Evolutionary conservation across 306 rosid genomes (phyloP).

Genomic region (Parietaria judaica): DNA sequence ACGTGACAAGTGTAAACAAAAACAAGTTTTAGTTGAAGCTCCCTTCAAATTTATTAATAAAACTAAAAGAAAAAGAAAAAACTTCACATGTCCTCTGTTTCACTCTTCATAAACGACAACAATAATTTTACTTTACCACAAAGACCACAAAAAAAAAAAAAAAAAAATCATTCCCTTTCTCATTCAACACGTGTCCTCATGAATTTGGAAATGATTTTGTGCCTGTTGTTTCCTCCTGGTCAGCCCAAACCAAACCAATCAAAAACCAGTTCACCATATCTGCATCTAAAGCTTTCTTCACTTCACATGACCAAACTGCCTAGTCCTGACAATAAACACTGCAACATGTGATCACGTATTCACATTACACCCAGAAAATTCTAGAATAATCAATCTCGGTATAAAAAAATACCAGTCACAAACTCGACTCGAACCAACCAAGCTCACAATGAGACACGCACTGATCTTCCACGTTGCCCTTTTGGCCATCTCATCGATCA

Average conservation of each 20-base stretch:
- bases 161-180: background rate
- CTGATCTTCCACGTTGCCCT: constrained; percentile 4
- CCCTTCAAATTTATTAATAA: background rate
- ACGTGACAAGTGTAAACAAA: background rate
- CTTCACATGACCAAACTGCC: constrained; percentile 8
- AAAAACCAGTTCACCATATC: constrained; percentile 7
- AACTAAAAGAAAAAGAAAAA: background rate
- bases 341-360: too few relatives aligned
- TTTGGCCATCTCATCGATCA: constrained; percentile 3
- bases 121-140: background rate
- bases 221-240: background rate
- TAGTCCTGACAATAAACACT: too few relatives aligned
- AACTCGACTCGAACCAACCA: background rate
- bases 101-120: background rate
- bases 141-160: background rate
- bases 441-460: background rate
- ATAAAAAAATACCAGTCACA: background rate
- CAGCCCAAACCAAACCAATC: background rate
- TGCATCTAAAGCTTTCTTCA: background rate
- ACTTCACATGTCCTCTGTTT: background rate
- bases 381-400: too few relatives aligned
- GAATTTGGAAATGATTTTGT: background rate
- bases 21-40: background rate
- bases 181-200: background rate
- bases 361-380: too few relatives aligned